A percentile compares a stretch with the other conserved stretches of the same genome.
Evolutionary conservation across 768 basidiomycete genomes (phyloP).

Genomic region (Naganishia randhawae): DNA sequence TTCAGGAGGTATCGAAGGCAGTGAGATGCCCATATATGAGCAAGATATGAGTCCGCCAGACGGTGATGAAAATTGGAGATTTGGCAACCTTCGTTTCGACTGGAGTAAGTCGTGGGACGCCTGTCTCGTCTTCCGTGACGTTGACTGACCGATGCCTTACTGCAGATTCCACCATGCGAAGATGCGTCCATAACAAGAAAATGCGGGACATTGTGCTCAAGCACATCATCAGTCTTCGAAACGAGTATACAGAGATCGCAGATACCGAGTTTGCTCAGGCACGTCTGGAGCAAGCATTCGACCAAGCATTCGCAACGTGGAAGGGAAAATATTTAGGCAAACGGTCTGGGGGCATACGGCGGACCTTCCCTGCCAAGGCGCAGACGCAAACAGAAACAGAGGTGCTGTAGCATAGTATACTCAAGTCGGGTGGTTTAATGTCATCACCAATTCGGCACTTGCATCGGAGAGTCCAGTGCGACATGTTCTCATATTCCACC

Average conservation of each 20-base stretch:
- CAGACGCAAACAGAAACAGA: neutral
- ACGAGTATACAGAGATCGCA: slow-evolving; percentile 14
- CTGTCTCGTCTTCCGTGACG: neutral
- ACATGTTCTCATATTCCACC: no score
- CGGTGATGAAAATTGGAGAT: slow-evolving; percentile 20
- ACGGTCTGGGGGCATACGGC: slow-evolving; percentile 9
- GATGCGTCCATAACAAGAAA: slow-evolving; percentile 10
- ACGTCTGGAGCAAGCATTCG: slow-evolving; percentile 24
- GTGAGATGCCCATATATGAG: slow-evolving; percentile 16
- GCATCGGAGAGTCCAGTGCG: no score
- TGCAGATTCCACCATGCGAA: slow-evolving; percentile 16
- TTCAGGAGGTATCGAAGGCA: neutral
- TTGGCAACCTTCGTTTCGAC: slow-evolving; percentile 26
- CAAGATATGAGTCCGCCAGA: slow-evolving; percentile 24
- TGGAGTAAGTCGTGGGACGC: slow-evolving; percentile 6
- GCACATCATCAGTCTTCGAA: slow-evolving; percentile 18
- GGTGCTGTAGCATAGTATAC: no score
- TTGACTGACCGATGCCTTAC: neutral
- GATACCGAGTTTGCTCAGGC: slow-evolving; percentile 18
- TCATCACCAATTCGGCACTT: no score
- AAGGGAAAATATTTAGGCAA: slow-evolving; percentile 22
- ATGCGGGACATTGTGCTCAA: slow-evolving; percentile 22
- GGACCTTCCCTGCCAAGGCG: neutral
- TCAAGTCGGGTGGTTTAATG: no score
- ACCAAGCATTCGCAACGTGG: slow-evolving; percentile 28